Conservation (phyloP, 805 yeast genomes). For the Candida insectorum region DNA sequence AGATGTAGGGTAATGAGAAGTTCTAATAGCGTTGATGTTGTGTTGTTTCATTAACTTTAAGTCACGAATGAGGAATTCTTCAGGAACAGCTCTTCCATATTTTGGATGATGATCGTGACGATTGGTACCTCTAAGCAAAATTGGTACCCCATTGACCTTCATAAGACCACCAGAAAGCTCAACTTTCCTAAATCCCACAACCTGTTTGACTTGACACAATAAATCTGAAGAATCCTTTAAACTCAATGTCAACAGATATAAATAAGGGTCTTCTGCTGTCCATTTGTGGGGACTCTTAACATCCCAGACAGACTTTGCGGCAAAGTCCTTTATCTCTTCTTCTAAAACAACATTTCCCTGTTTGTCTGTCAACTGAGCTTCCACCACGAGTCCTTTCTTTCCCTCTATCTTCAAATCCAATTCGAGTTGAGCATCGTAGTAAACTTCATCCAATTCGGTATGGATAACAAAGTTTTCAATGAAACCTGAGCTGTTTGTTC, state of each 20-base stretch:
- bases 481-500: conserved; percentile 19
- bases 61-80: conserved; percentile 26
- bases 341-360: neutral
- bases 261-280: conserved; percentile 31
- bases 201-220: conserved; percentile 16
- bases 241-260: conserved; percentile 18
- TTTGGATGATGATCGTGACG: conserved; percentile 33
- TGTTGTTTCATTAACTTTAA: conserved; percentile 34
- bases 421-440: conserved; percentile 8
- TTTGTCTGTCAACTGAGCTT: conserved; percentile 3
- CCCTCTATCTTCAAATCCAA: conserved; percentile 3
- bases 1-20: conserved; percentile 36
- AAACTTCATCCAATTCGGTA: conserved; percentile 15
- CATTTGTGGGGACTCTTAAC: conserved; percentile 20
- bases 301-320: too few relatives aligned
- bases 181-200: conserved; percentile 26
- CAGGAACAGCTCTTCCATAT: conserved; percentile 32
- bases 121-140: conserved; percentile 30
- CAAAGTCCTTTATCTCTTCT: too few relatives aligned
- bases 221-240: conserved; percentile 8
- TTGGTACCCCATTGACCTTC: conserved; percentile 24
- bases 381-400: neutral
- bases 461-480: conserved; percentile 24
- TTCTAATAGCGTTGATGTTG: conserved; percentile 33
- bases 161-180: conserved; percentile 22